Evolutionary conservation across 495 filamentous ascomycete species (phyloP), one percentile per base, ranked within the genome.

Genomic region (Penicillium antarcticum): DNA sequence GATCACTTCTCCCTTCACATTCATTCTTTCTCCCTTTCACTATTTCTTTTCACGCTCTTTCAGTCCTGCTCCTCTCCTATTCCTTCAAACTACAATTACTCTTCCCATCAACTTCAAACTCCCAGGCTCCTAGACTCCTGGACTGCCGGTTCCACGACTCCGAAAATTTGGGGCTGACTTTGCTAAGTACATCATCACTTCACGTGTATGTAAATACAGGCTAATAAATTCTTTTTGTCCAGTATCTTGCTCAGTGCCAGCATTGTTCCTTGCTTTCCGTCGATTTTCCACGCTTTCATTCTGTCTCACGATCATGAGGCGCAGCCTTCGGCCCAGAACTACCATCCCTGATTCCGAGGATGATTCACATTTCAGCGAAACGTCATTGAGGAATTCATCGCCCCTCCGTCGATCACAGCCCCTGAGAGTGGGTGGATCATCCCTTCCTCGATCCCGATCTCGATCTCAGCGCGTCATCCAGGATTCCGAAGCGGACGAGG

Each of bases 401-500:
- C 45, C 51, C 38, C 53, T 48, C 35, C 51, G 40, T 49, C 67
- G 19, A 53, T 59, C 54, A 56, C 60, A 16, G 58, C 43, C 42
- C 63, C 63, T 39, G 38, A 57, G 43, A 62, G 42, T 58, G 40
- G 54, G 65, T 39, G 57, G 56, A 42, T 55, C 57, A 18, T 63
- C 66, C 48, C 42, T 43, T 52, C 51, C 51, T 53, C 45, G 42
- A 24, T 45, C 54, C 33, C 53, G 38, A 32, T 45, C 54, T 37
- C 53, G 38, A 32, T 19, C 53, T 16, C 16, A 43, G 23, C 58
- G 42, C 41, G 53, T 63, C 44, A 58, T 61, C 40, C 48, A 53
- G 33, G 53, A 66, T 56, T 57, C 60, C 38, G 58, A 67, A 44
- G 59, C 56, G 40, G 64, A 65, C n/a, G 56, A 50, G 21, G 47